Evolutionary conservation across 176 grass and related monocot species (phyloP).

Genomic region (Eragrostis curvula): DNA sequence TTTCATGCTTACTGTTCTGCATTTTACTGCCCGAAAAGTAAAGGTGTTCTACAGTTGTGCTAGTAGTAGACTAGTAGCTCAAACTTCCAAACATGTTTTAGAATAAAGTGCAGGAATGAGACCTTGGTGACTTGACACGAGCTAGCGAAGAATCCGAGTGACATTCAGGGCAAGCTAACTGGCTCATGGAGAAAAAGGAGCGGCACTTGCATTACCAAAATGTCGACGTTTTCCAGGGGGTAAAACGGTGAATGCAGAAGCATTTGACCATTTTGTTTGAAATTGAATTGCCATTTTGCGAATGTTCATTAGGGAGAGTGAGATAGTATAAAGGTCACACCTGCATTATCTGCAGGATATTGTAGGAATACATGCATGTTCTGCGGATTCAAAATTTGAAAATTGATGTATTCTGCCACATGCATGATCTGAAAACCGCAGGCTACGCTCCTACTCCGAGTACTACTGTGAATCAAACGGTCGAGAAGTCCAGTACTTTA

Average conservation of each 20-base stretch:
- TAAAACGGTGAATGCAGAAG: neutral
- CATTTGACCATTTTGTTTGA: neutral
- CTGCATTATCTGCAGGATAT: too few species aligned
- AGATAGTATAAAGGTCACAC: neutral
- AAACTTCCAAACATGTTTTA: slow-evolving; percentile 47
- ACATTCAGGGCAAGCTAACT: slow-evolving; percentile 31
- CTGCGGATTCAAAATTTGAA: slow-evolving; percentile 14
- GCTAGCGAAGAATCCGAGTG: slow-evolving; percentile 39
- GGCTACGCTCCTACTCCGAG: neutral
- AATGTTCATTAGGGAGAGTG: neutral
- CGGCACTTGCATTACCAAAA: slow-evolving; percentile 26
- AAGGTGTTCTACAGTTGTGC: slow-evolving; percentile 21
- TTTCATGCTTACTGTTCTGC: slow-evolving; percentile 27
- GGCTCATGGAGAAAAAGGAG: slow-evolving; percentile 26
- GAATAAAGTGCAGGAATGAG: slow-evolving; percentile 44
- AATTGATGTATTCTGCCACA: neutral
- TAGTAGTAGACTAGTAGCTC: slow-evolving; percentile 17
- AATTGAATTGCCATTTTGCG: neutral
- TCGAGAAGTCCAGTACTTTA: neutral
- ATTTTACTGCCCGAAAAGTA: slow-evolving; percentile 34
- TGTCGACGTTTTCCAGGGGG: neutral
- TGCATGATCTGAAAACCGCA: neutral
- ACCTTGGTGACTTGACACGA: slow-evolving; percentile 49
- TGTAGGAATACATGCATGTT: too few species aligned
- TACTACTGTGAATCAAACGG: slow-evolving; percentile 15